Percentiles rank a stretch among this genome's conserved stretches.
Conservation (phyloP, 129 eudicot genomes). For the Flaveria brownii region DNA sequence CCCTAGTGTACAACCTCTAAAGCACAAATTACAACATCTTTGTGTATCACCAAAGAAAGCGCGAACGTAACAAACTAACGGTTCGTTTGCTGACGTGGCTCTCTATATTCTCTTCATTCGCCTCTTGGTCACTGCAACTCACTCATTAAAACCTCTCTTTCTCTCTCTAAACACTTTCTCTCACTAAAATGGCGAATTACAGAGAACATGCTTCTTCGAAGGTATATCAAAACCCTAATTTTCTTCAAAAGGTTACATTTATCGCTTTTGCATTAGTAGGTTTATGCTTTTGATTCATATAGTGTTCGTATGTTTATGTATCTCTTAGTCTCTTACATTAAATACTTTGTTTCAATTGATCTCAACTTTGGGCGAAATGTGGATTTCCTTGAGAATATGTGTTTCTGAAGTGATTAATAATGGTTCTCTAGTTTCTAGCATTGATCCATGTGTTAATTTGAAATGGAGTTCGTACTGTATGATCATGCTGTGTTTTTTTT, state of each 20-base stretch:
- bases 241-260: background rate
- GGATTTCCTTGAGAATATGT: conserved; percentile 20
- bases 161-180: conserved; percentile 26
- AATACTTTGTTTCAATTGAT: background rate
- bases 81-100: conserved; percentile 37
- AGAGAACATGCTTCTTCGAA: conserved; percentile 19
- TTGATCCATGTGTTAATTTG: conserved; percentile 7
- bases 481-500: background rate
- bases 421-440: conserved; percentile 38
- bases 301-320: conserved; percentile 8
- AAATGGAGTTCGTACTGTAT: background rate
- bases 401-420: conserved; percentile 28
- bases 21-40: background rate
- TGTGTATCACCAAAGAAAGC: conserved; percentile 18
- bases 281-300: conserved; percentile 23
- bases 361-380: too few species aligned
- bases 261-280: conserved; percentile 22
- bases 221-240: conserved; percentile 34
- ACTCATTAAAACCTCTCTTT: conserved; percentile 7
- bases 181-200: conserved; percentile 27
- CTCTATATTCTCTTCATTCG: background rate
- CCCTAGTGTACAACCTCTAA: conserved; percentile 6
- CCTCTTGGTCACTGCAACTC: conserved; percentile 20
- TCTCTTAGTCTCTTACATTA: background rate
- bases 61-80: conserved; percentile 42